A percentile compares a stretch with the other conserved stretches of the same genome.
Evolutionary conservation across 768 basidiomycete species (phyloP).

Genomic region (Tricholoma saponaceum): DNA sequence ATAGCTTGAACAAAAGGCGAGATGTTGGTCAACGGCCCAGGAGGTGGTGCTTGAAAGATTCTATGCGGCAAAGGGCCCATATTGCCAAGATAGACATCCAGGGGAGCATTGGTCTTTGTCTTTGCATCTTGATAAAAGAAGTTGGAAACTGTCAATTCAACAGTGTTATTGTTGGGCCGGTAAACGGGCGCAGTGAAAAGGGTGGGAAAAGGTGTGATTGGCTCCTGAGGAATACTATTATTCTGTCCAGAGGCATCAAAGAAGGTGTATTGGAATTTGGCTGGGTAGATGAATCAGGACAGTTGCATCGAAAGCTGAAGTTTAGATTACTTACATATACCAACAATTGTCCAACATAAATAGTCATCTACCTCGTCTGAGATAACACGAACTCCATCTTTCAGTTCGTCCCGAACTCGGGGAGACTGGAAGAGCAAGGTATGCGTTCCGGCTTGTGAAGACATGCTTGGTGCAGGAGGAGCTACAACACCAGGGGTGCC

Average conservation of each 20-base stretch:
- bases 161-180: conserved; percentile 62
- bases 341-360: conserved; percentile 93
- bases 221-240: conserved; percentile 67
- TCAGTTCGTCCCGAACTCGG: conserved; percentile 76
- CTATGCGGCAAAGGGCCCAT: conserved; percentile 81
- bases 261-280: conserved; percentile 93
- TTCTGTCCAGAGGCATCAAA: conserved; percentile 86
- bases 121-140: conserved; percentile 81
- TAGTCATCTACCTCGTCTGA: conserved; percentile 94
- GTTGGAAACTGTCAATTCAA: conserved; percentile 84
- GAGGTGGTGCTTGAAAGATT: conserved; percentile 68
- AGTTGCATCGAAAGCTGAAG: not conserved
- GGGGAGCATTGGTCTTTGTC: conserved; percentile 57
- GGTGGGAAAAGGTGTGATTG: conserved; percentile 89
- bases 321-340: conserved; percentile 68
- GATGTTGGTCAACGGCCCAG: conserved; percentile 63
- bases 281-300: conserved; percentile 32
- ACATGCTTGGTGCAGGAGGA: conserved; percentile 71
- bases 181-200: conserved; percentile 78
- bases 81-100: conserved; percentile 87
- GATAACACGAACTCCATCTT: conserved; percentile 69
- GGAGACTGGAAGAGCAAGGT: conserved; percentile 77
- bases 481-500: conserved; percentile 67
- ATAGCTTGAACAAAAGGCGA: conserved; percentile 53
- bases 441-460: conserved; percentile 76